Conservation (phyloP, 768 basidiomycete genomes). For the Lyophyllum atratum region DNA sequence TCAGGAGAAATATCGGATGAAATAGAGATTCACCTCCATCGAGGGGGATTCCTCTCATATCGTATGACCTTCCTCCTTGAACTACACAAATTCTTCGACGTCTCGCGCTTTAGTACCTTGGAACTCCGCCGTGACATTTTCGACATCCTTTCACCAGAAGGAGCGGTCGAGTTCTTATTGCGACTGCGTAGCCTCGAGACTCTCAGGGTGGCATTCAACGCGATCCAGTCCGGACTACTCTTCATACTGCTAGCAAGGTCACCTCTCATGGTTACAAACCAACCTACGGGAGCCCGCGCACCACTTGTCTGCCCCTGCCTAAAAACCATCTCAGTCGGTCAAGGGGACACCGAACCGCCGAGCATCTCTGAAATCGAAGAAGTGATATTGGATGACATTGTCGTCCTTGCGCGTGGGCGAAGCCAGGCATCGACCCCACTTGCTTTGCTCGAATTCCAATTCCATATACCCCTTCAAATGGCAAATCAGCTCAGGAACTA, state of each 20-base stretch:
- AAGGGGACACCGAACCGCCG: not conserved
- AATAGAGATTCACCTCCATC: too few relatives aligned
- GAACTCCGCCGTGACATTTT: conserved; percentile 4
- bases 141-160: not conserved
- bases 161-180: not conserved
- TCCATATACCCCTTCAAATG: not conserved
- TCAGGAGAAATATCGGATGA: not conserved
- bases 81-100: not conserved
- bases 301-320: not conserved
- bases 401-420: not conserved
- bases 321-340: not conserved
- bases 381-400: not conserved
- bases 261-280: too few relatives aligned
- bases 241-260: too few relatives aligned
- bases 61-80: not conserved
- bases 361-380: not conserved
- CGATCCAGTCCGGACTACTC: not conserved
- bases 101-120: conserved; percentile 1
- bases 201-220: not conserved
- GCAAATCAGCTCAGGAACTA: not conserved
- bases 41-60: not conserved
- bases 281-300: too few relatives aligned
- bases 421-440: not conserved
- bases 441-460: not conserved
- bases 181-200: not conserved